These are phyloP conservation scores for Sarcodon aspratus DNA, from an alignment of 768 basidiomycete species.

Conservation along the genomic window DNA sequence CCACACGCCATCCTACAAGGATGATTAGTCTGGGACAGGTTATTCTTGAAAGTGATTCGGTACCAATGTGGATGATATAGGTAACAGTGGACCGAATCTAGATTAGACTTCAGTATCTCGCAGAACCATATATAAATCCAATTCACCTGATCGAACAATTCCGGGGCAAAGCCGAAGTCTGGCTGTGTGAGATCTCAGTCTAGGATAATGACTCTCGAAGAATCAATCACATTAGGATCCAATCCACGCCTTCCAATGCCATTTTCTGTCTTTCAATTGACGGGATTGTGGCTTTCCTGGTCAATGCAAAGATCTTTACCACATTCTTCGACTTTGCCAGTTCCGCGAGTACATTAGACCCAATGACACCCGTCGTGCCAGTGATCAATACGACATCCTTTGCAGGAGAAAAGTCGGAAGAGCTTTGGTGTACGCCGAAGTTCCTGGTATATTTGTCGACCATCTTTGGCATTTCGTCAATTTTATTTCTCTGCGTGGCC, in stretches of 20 bases:
- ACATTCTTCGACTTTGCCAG: constrained; percentile 11
- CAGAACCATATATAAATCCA: no score
- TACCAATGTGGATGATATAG: constrained; percentile 27
- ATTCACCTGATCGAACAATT: constrained; percentile 7
- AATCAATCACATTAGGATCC: constrained; percentile 2
- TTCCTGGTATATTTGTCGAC: constrained; percentile 26
- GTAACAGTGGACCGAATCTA: constrained; percentile 10
- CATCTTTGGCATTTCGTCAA: constrained; percentile 21
- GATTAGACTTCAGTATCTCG: no score
- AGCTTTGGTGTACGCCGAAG: constrained; percentile 5
- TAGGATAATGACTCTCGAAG: constrained; percentile 5
- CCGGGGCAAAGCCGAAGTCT: constrained; percentile 3
- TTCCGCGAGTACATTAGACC: constrained; percentile 13
- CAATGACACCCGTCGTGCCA: constrained; percentile 22
- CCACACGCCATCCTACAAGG: constrained; percentile 24
- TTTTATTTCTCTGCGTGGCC: constrained; percentile 5
- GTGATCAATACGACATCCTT: constrained; percentile 19
- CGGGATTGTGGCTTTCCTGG: constrained; percentile 6
- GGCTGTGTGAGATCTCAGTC: constrained; percentile 5
- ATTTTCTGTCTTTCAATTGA: constrained; percentile 5
- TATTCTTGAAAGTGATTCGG: constrained; percentile 17
- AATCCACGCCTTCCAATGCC: constrained; percentile 8
- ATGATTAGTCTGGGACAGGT: constrained; percentile 6
- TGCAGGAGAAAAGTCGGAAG: neutral
- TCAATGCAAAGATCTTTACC: constrained; percentile 13